phyloP scores from a whole-genome alignment of 805 yeast genomes.

The Wickerhamiella australiensis region DNA sequence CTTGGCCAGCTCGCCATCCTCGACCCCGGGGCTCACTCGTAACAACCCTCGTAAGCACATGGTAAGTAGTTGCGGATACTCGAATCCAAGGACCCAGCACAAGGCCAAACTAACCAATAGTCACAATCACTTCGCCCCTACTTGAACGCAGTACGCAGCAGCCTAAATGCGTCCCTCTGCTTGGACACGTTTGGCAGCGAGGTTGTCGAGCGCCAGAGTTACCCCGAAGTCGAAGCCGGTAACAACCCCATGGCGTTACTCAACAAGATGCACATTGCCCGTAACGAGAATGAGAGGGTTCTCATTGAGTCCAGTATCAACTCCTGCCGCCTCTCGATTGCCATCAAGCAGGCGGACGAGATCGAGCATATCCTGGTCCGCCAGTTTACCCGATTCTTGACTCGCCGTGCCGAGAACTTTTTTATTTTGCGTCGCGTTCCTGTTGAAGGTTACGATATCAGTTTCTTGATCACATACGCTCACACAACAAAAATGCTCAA shows the following conservation, averaged over 20 bases:
- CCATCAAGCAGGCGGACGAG: conserved; percentile 95
- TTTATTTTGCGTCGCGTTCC: conserved; percentile 85
- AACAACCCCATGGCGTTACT: conserved; percentile 74
- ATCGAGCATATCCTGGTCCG: conserved; percentile 90
- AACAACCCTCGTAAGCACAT: neutral
- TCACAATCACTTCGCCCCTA: conserved; percentile 96
- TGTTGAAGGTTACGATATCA: conserved; percentile 80
- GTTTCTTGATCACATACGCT: conserved; percentile 82
- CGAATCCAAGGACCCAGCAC: neutral
- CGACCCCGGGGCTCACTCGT: too few relatives aligned
- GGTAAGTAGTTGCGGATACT: neutral
- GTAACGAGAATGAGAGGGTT: conserved; percentile 88
- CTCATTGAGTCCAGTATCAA: conserved; percentile 89
- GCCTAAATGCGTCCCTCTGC: conserved; percentile 86
- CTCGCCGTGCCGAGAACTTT: conserved; percentile 92
- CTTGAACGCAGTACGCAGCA: conserved; percentile 81
- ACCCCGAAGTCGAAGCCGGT: conserved; percentile 86
- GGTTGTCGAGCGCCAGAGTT: conserved; percentile 89
- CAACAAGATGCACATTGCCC: conserved; percentile 78
- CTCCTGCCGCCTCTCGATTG: conserved; percentile 79
- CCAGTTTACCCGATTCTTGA: conserved; percentile 84
- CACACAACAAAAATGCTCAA: conserved; percentile 95
- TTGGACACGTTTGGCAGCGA: conserved; percentile 91
- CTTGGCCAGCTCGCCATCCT: too few relatives aligned
- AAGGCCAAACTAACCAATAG: conserved; percentile 31